Percentiles rank a stretch among this genome's conserved stretches.
phyloP scores from a whole-genome alignment of 345 rosid species.

The Lenwebbia sp. region DNA sequence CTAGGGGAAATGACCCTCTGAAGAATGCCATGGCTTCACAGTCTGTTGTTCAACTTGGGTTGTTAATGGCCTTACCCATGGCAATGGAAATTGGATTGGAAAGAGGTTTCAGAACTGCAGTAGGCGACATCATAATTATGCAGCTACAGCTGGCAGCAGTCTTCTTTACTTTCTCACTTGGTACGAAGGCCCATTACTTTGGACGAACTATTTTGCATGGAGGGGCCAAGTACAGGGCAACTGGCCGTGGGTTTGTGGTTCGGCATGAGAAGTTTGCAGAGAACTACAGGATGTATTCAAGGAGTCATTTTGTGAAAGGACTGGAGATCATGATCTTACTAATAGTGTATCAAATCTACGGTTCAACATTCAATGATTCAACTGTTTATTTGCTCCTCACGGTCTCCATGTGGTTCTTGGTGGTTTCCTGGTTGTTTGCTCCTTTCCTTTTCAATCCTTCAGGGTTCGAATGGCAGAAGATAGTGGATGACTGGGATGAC shows the following conservation, averaged over 20 bases:
- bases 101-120: constrained; percentile 87
- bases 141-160: constrained; percentile 91
- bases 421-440: constrained; percentile 72
- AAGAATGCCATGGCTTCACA: constrained; percentile 93
- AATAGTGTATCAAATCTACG: constrained; percentile 57
- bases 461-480: constrained; percentile 97
- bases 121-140: constrained; percentile 81
- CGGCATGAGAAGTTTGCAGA: constrained; percentile 97
- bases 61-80: constrained; percentile 84
- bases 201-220: constrained; percentile 96
- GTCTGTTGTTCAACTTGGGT: constrained; percentile 82
- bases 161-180: constrained; percentile 95
- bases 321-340: constrained; percentile 73
- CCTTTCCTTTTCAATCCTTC: constrained; percentile 94
- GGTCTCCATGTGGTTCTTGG: constrained; percentile 83
- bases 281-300: constrained; percentile 93
- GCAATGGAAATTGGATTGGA: constrained; percentile 97
- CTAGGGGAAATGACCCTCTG: constrained; percentile 61
- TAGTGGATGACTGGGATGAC: constrained; percentile 97
- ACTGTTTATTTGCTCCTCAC: constrained; percentile 39
- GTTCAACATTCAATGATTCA: constrained; percentile 25
- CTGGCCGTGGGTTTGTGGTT: constrained; percentile 99
- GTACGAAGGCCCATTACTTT: constrained; percentile 83
- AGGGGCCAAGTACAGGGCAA: constrained; percentile 96
- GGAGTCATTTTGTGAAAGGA: constrained; percentile 93